Percentiles rank a stretch among this genome's conserved stretches.
phyloP scores from a whole-genome alignment of 2,329 filamentous ascomycete genomes.

The Colletotrichum graminicola region DNA sequence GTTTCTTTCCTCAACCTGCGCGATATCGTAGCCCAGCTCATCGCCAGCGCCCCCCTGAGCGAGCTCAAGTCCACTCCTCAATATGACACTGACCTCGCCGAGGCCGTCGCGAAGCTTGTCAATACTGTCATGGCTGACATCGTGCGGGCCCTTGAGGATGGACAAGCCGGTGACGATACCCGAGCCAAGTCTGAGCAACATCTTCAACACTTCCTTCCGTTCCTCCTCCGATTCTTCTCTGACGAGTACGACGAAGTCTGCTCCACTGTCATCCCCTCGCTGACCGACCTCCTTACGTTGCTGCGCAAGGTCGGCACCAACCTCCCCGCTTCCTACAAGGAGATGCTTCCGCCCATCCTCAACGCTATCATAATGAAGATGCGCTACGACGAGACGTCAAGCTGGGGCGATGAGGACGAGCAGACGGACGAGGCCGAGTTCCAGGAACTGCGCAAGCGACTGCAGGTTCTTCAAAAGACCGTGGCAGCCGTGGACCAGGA shows the following conservation, averaged over 20 bases:
- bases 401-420: slow-evolving; percentile 94
- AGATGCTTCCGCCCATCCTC: slow-evolving; percentile 87
- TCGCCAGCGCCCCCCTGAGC: slow-evolving; percentile 83
- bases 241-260: slow-evolving; percentile 99
- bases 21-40: slow-evolving; percentile 86
- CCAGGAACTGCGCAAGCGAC: slow-evolving; percentile 88
- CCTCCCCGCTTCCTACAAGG: slow-evolving; percentile 80
- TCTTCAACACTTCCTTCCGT: slow-evolving; percentile 85
- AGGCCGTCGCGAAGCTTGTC: slow-evolving; percentile 94
- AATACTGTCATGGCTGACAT: slow-evolving; percentile 91
- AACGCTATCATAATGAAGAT: slow-evolving; percentile 96
- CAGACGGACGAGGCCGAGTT: slow-evolving; percentile 98
- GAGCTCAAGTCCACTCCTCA: slow-evolving; percentile 83
- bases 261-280: slow-evolving; percentile 91
- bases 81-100: slow-evolving; percentile 96
- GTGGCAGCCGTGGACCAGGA: slow-evolving; percentile 89
- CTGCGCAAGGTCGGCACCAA: slow-evolving; percentile 80
- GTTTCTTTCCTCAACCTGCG: slow-evolving; percentile 91
- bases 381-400: slow-evolving; percentile 95
- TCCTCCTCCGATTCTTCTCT: slow-evolving; percentile 92
- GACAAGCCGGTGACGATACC: slow-evolving; percentile 70
- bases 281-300: slow-evolving; percentile 92
- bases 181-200: slow-evolving; percentile 83
- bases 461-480: slow-evolving; percentile 92
- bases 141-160: slow-evolving; percentile 84